Evolutionary conservation across 257 asterid species (phyloP).

Genomic region (Salvia rosmarinus): DNA sequence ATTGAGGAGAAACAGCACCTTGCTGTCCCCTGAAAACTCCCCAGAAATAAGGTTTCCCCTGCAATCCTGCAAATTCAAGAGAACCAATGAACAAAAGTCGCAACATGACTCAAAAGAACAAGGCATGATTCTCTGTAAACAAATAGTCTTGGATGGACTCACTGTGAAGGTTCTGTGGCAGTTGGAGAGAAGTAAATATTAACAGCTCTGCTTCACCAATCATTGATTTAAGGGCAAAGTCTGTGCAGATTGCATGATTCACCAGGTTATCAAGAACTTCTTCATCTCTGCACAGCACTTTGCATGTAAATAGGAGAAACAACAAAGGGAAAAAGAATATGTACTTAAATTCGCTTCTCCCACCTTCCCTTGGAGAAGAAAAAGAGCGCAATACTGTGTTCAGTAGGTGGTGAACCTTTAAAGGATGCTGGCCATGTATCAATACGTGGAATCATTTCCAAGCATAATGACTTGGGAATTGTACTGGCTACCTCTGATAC

Average conservation of each 20-base stretch:
- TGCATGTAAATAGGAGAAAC: slow-evolving; percentile 14
- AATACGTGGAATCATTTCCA: slow-evolving; percentile 45
- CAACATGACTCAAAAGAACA: background rate
- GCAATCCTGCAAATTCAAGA: slow-evolving; percentile 48
- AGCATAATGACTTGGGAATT: slow-evolving; percentile 41
- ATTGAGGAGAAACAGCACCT: slow-evolving; percentile 33
- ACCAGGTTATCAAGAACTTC: slow-evolving; percentile 49
- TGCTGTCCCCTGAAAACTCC: slow-evolving; percentile 54
- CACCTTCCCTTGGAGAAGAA: slow-evolving; percentile 51
- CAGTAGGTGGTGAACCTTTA: slow-evolving; percentile 44
- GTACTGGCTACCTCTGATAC: slow-evolving; percentile 41
- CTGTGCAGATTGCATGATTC: slow-evolving; percentile 38
- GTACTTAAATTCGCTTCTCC: slow-evolving; percentile 3
- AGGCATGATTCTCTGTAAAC: background rate
- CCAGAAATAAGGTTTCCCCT: slow-evolving; percentile 62
- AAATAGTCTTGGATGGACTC: slow-evolving; percentile 37
- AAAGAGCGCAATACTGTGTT: slow-evolving; percentile 42
- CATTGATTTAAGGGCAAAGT: slow-evolving; percentile 49
- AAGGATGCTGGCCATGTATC: slow-evolving; percentile 49
- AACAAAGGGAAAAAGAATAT: background rate
- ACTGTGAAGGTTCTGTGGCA: slow-evolving; percentile 57
- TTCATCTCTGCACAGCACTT: slow-evolving; percentile 47
- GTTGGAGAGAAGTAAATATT: slow-evolving; percentile 54
- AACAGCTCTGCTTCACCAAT: slow-evolving; percentile 52
- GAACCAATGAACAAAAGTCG: slow-evolving; percentile 17